Evolutionary conservation across 129 eudicot species (phyloP).

Genomic region (Artemisia argyi): DNA sequence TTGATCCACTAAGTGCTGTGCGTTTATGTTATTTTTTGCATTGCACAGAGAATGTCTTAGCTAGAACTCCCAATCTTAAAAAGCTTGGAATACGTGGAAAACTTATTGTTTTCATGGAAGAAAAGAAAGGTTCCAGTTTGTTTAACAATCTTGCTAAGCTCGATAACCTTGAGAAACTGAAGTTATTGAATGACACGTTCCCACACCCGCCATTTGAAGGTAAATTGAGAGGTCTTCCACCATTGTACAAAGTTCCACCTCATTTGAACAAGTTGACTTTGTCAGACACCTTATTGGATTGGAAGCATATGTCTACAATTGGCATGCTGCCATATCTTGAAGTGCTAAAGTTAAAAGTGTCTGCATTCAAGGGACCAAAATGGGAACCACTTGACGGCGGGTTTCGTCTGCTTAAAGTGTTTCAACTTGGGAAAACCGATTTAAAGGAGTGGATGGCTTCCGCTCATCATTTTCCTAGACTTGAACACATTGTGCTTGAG

Average conservation of each 20-base stretch:
- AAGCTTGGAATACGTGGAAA: slow-evolving; percentile 54
- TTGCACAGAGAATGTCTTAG: slow-evolving; percentile 46
- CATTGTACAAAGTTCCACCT: slow-evolving; percentile 34
- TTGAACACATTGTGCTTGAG: slow-evolving; percentile 28
- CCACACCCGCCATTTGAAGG: slow-evolving; percentile 29
- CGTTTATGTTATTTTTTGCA: too few species aligned
- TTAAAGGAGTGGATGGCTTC: slow-evolving; percentile 39
- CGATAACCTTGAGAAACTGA: slow-evolving; percentile 42
- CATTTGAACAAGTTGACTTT: slow-evolving; percentile 44
- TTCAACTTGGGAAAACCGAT: slow-evolving; percentile 35
- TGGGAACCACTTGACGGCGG: slow-evolving; percentile 46
- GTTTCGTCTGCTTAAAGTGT: slow-evolving; percentile 35
- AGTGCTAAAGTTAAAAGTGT: slow-evolving; percentile 41
- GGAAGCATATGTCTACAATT: slow-evolving; percentile 44
- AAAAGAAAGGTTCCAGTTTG: slow-evolving; percentile 23
- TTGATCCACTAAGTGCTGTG: too few species aligned
- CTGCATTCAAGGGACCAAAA: slow-evolving; percentile 41
- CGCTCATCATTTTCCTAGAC: slow-evolving; percentile 38
- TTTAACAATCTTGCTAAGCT: slow-evolving; percentile 40
- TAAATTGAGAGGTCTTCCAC: slow-evolving; percentile 21
- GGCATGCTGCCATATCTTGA: slow-evolving; percentile 53
- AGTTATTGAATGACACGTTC: slow-evolving; percentile 35
- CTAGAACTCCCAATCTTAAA: slow-evolving; percentile 41
- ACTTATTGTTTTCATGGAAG: slow-evolving; percentile 36
- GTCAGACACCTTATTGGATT: slow-evolving; percentile 31